Base-by-base conservation (phyloP, 192 early-diverging fungal species). In the Linderina pennispora region DNA sequence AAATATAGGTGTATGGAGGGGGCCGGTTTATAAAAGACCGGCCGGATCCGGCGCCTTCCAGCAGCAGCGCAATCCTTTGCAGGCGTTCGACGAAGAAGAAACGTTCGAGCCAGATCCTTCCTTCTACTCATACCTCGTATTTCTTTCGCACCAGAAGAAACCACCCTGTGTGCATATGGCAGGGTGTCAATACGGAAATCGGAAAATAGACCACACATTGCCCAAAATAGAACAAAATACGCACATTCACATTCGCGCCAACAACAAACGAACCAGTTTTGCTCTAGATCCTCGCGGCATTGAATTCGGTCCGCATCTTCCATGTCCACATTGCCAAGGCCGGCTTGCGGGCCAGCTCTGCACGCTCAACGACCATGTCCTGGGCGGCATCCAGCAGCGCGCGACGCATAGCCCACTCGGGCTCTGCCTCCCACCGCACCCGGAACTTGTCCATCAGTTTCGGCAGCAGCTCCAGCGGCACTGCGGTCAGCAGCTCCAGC, bases 281-380 rank as follows among this genome's bases (percentile, higher is more conserved):
- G 24, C 9, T 2, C 18, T 45, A 53, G 6, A 53, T 16, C 34
- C 45, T 53, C 7, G 43, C 20, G 28, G 0, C 14, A 16, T 46
- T 42, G 6, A 50, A 9, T n/a, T 48, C 51, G 0, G 37, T 11
- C 11, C 53, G 40, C 26, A 69, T 31, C 26, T 50, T 53, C 65
- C 58, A 62, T 1, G 39, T 36, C 65, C 65, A 69, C 9, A 31
- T 17, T 2, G 65, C 33, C 24, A 69, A 24, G 8, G 53, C 48
- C 10, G 58, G 53, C 24, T 62, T 61, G 3, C 65, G 40, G 4
- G 50, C 39, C 3, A 62, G 11, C 11, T 69, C 65, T 1, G 48
- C 49, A 3, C 39, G 39, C 0, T 14, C 45, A 11, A 69, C 23
- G 0, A 62, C 46, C 0, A 52, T 20, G 0, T 50, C 22, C 46